These are phyloP conservation scores for Solioccasus polychromus DNA, from an alignment of 768 basidiomycete species.

Conservation along the genomic window DNA sequence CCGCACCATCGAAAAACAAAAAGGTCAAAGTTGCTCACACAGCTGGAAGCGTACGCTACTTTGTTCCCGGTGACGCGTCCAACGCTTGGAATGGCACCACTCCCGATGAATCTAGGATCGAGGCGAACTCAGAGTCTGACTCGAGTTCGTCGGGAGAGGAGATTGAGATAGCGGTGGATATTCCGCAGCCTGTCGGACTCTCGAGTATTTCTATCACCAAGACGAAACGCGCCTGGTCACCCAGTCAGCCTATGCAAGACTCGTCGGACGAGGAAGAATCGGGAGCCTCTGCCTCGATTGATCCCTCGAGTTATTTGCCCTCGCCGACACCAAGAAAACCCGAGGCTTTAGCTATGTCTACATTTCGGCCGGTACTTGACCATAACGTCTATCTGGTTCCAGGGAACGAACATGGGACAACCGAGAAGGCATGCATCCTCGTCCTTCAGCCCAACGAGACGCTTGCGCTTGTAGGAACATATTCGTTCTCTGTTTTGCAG, in stretches of 20 bases:
- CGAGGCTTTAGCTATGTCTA: conserved; percentile 38
- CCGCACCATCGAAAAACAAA: conserved; percentile 26
- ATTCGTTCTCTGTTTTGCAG: conserved; percentile 56
- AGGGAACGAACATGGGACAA: neutral
- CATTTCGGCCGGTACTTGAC: conserved; percentile 44
- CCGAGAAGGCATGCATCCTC: conserved; percentile 36
- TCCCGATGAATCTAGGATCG: conserved; percentile 36
- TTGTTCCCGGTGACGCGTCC: conserved; percentile 33
- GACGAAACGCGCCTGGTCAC: conserved; percentile 52
- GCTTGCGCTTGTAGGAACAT: conserved; percentile 68
- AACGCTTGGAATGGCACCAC: conserved; percentile 19
- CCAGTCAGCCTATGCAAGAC: conserved; percentile 47
- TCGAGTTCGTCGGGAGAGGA: conserved; percentile 29
- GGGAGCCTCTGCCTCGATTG: conserved; percentile 13
- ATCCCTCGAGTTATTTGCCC: neutral
- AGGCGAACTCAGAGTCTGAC: conserved; percentile 31
- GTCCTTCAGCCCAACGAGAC: conserved; percentile 47
- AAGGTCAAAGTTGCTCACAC: conserved; percentile 28
- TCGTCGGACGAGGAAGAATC: conserved; percentile 47
- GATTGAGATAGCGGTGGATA: conserved; percentile 14
- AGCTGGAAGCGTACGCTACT: conserved; percentile 31
- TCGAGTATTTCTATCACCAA: conserved; percentile 15
- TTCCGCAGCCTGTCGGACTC: conserved; percentile 11
- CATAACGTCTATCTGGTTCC: conserved; percentile 33
- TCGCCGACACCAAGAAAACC: conserved; percentile 6